These are phyloP conservation scores for Bidens hawaiensis DNA, from an alignment of 140 eudicot genomes.

Conservation along the genomic window DNA sequence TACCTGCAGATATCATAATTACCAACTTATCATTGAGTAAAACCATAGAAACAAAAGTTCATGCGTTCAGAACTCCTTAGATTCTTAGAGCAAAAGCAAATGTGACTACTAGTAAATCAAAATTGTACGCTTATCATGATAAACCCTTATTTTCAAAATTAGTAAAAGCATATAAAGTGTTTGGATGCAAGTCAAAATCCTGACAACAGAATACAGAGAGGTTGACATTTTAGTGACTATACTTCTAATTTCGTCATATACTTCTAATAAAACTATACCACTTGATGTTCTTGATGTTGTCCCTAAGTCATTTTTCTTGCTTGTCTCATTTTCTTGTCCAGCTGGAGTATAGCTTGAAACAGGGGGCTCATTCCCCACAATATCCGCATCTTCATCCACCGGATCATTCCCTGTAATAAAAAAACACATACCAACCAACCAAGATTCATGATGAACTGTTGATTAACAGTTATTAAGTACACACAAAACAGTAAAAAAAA, in stretches of 20 bases:
- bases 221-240: too few relatives aligned
- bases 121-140: too few relatives aligned
- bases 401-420: conserved; percentile 49
- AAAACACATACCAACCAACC: neutral
- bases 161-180: conserved; percentile 4
- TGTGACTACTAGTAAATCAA: neutral
- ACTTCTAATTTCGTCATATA: too few relatives aligned
- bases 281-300: conserved; percentile 46
- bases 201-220: neutral
- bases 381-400: conserved; percentile 64
- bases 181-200: neutral
- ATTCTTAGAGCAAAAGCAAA: neutral
- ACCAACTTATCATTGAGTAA: neutral
- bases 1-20: conserved; percentile 38
- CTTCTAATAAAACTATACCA: conserved; percentile 19
- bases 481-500: neutral
- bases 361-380: conserved; percentile 83
- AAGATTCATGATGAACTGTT: conserved; percentile 7
- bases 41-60: neutral
- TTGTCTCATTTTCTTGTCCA: conserved; percentile 51
- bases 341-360: conserved; percentile 72
- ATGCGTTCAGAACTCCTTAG: conserved; percentile 1
- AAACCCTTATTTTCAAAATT: too few relatives aligned
- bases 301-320: conserved; percentile 34
- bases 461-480: conserved; percentile 6